phyloP scores from a whole-genome alignment of 148 eudicot species.

The Linanthus parryae region DNA sequence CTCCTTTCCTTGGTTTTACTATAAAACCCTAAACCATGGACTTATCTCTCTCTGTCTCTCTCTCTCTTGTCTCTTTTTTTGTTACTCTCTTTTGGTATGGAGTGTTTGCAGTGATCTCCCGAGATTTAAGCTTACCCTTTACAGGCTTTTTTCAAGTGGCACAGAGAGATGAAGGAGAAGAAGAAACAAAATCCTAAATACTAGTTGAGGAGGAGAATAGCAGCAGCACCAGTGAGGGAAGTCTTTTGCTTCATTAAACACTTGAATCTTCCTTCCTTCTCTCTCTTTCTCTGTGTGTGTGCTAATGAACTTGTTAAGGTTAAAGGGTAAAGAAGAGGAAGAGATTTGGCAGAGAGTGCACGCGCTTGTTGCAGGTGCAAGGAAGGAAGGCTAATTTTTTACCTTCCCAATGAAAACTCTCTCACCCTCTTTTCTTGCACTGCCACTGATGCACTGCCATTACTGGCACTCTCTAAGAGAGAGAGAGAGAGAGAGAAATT shows the following conservation, averaged over 20 bases:
- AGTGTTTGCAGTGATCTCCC: slow-evolving; percentile 45
- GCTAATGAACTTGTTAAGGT: no score
- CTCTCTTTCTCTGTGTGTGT: no score
- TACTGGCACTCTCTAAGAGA: slow-evolving; percentile 25
- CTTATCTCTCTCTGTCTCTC: slow-evolving; percentile 8
- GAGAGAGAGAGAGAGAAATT: slow-evolving; percentile 21
- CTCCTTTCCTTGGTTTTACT: slow-evolving; percentile 6
- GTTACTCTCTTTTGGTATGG: neutral
- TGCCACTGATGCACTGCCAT: slow-evolving; percentile 48
- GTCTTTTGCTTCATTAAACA: no score
- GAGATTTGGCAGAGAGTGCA: no score
- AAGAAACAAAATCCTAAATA: no score
- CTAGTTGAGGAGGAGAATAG: no score
- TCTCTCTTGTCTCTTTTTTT: neutral
- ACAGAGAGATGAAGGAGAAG: no score
- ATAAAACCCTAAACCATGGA: slow-evolving; percentile 21
- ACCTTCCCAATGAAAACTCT: slow-evolving; percentile 64
- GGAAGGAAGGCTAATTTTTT: no score
- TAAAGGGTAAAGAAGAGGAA: no score
- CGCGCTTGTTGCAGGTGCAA: slow-evolving; percentile 7
- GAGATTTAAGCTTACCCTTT: slow-evolving; percentile 50
- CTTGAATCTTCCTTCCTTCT: no score
- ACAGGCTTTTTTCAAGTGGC: neutral
- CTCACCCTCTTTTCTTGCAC: slow-evolving; percentile 35
- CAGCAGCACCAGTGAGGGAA: no score